These are phyloP conservation scores for Alternaria tenuissima DNA, from an alignment of 2,329 filamentous ascomycete genomes.

Conservation along the genomic window DNA sequence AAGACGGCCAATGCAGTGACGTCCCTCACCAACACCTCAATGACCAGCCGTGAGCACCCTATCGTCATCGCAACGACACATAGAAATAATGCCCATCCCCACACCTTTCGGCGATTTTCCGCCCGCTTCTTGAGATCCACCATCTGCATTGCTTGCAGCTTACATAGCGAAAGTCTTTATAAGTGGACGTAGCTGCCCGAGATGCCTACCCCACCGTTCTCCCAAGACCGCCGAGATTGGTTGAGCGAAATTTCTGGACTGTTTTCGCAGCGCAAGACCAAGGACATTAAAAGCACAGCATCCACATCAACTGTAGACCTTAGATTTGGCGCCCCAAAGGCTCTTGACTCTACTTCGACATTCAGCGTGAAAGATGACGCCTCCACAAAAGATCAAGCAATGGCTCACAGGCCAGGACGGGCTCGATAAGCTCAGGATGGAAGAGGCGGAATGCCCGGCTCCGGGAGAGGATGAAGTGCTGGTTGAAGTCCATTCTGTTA, in stretches of 20 bases:
- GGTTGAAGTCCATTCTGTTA: slow-evolving; percentile 61
- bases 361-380: slow-evolving; percentile 27
- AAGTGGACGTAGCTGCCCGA: slow-evolving; percentile 9
- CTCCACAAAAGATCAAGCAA: slow-evolving; percentile 47
- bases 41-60: slow-evolving; percentile 61
- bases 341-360: slow-evolving; percentile 20
- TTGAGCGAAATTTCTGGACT: slow-evolving; percentile 42
- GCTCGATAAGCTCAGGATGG: slow-evolving; percentile 51
- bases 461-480: slow-evolving; percentile 57
- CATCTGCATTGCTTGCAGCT: slow-evolving; percentile 12
- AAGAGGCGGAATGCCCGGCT: slow-evolving; percentile 44
- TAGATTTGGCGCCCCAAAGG: slow-evolving; percentile 12
- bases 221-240: slow-evolving; percentile 48
- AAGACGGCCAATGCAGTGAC: slow-evolving; percentile 64
- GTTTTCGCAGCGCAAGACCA: slow-evolving; percentile 31
- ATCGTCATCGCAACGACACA: slow-evolving; percentile 67
- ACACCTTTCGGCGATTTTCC: slow-evolving; percentile 24
- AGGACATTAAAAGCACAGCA: slow-evolving; percentile 16
- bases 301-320: slow-evolving; percentile 16
- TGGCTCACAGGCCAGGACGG: slow-evolving; percentile 56
- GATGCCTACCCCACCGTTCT: slow-evolving; percentile 50
- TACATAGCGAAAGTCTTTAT: slow-evolving; percentile 3
- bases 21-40: slow-evolving; percentile 71
- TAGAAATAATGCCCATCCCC: slow-evolving; percentile 29
- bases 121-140: slow-evolving; percentile 15